Evolutionary conservation across 2,329 filamentous ascomycete genomes (phyloP), one percentile per base, ranked within the genome.

Genomic region (Onygenales sp.): DNA sequence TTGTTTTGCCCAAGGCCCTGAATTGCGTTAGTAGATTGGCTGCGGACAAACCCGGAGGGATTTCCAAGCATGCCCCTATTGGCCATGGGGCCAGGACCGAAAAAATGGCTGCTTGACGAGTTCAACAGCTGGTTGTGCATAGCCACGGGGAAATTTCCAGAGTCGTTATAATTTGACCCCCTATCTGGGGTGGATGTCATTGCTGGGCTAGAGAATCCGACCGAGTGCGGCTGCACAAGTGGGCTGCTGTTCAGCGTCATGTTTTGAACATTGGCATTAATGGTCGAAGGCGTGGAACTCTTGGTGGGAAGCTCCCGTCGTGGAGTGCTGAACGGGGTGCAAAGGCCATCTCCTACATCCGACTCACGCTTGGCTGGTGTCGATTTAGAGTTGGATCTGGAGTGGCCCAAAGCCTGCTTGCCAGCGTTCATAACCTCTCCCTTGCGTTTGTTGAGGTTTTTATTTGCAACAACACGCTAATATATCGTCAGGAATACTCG

Each of bases 401-500:
- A 40, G 9, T 56, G 54, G 14, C 53, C 59, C 9, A 61, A 50
- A 2, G 58, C 61, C 42, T 61, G 50, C 53, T 67, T 69, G n/a
- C 67, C 67, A 13, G 58, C 57, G 39, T 59, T 63, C 60, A 70
- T 68, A 10, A 63, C 54, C 42, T 59, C 57, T 4, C 62, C 64
- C 55, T 70, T 70, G 42, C 61, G 59, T 31, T 58, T 59, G 53
- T 70, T 70, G 17, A 69, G 53, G 4, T 52, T 59, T 42, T 66
- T 65, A 56, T 70, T 70, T 2, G 63, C 56, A n/a, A 61, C 54
- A 21, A 69, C 65, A 34, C 66, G 61, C 57, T 63, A 51, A 45
- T 49, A 47, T 14, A 59, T 52, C 11, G 51, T 51, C 31, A 50
- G 49, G 17, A 54, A 53, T 37, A 39, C 40, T 34, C n/a, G 21